phyloP scores from a whole-genome alignment of 805 yeast genomes.

The Wickerhamia fluorescens region DNA sequence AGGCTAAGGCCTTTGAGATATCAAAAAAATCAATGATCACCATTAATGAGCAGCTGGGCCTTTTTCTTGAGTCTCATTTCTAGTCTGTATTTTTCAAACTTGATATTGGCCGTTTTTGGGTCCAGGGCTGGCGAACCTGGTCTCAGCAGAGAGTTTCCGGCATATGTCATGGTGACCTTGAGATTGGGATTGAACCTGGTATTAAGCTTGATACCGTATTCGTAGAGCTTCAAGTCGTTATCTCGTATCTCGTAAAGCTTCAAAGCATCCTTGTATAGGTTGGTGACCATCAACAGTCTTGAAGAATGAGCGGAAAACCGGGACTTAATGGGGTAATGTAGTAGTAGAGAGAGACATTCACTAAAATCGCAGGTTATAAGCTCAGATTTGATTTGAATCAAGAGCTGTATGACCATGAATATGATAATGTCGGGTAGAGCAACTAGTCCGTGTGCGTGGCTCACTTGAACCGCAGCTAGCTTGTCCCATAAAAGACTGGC shows the following conservation, averaged over 20 bases:
- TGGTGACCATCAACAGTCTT: slow-evolving; percentile 14
- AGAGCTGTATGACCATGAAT: slow-evolving; percentile 34
- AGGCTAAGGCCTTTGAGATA: slow-evolving; percentile 2
- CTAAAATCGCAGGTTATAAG: slow-evolving; percentile 45
- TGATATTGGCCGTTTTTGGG: slow-evolving; percentile 28
- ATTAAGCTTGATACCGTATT: slow-evolving; percentile 34
- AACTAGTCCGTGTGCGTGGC: slow-evolving; percentile 7
- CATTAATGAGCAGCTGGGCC: slow-evolving; percentile 16
- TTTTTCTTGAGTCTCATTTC: slow-evolving; percentile 43
- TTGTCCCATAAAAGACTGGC: slow-evolving; percentile 44
- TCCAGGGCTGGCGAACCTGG: slow-evolving; percentile 11
- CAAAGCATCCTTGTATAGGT: slow-evolving; percentile 27
- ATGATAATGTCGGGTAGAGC: slow-evolving; percentile 32
- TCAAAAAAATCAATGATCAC: too few relatives aligned
- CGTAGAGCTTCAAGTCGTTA: slow-evolving; percentile 32
- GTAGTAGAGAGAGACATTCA: slow-evolving; percentile 40
- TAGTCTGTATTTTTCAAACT: slow-evolving; percentile 39
- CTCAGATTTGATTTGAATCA: slow-evolving; percentile 38
- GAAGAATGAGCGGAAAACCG: slow-evolving; percentile 8
- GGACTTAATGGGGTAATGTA: slow-evolving; percentile 41
- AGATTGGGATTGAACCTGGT: slow-evolving; percentile 32
- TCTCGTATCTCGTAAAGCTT: slow-evolving; percentile 25
- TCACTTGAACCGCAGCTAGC: slow-evolving; percentile 22
- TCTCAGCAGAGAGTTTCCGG: slow-evolving; percentile 14
- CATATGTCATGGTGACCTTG: slow-evolving; percentile 17